Evolutionary conservation across 2,329 filamentous ascomycete species (phyloP), one percentile per base, ranked within the genome.

Genomic region (Tolypocladium inflatum): DNA sequence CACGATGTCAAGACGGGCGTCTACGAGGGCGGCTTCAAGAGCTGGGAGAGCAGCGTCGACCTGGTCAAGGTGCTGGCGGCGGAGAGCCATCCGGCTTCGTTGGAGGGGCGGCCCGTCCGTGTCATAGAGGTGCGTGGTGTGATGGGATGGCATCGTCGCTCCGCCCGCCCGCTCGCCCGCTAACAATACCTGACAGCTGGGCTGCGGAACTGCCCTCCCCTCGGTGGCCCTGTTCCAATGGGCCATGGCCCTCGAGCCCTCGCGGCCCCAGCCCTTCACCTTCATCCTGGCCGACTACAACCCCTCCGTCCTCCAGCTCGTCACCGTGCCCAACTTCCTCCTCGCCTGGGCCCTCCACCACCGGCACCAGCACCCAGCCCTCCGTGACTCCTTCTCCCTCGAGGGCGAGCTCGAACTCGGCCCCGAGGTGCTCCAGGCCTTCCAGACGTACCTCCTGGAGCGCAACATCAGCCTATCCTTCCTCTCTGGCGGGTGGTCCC

Each of bases 1-100:
- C 85, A 89, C 62, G 90, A 94, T 71, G 86, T 94, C 63, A 88
- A 85, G 70, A 89, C 88, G 57, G 89, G 89, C 55, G 83, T 93
- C 60, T 94, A 94, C 72, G 90, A 94, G 73, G 90, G 90, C 58
- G 90, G 90, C 30, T 91, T 93, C 76, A 94, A 94, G 76, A 92
- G 88, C 66, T 94, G 90, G 90, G 90, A 94, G 74, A 92, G 89
- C 73, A 90, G 87, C 60, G 78, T 91, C 56, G 90, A 94, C 69
- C 77, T 94, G 21, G 88, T 90, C 55, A 89, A 85, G 67, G 83
- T 88, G n/a, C 71, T 87, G 37, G 78, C 78, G 0, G 66, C 69
- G 3, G 76, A 76, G 33, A 70, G 74, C 15, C 70, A 74, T 54
- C 64, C 73, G 21, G 60, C 69, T 4, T 63, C 66, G 54, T 61